Base-by-base conservation (phyloP, 2,329 filamentous ascomycete genomes). In the Colletotrichum brevisporum region DNA sequence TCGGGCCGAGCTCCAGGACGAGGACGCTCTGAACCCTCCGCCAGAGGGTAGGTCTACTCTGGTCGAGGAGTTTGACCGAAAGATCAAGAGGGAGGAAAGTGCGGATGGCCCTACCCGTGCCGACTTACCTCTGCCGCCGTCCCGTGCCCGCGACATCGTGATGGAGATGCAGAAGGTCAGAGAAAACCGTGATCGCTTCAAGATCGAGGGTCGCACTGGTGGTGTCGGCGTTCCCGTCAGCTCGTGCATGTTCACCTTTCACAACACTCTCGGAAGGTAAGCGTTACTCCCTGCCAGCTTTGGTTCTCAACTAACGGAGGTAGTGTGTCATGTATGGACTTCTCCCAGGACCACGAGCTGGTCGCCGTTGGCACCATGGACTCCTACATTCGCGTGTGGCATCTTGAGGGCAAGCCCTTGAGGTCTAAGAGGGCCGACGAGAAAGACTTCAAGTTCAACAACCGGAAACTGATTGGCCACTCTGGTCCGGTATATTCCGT, bases 171-270 rank as follows among this genome's bases (percentile, higher is more conserved):
- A 96, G 76, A 96, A 95, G 78, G 90, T 98, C 10, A 93, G 94
- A 72, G 96, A 99, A 79, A 94, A 97, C 76, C 90, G 96, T 24
- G 95, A 98, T 76, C 89, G 95, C 18, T 97, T 98, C 79, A 92
- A 90, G 77, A 95, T 98, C 66, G 93, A 97, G 69, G 90, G 91
- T 21, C 89, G 92, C 41, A 95, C 93, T 13, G 93, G 94, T 16
- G 95, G 95, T 9, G 88, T 95, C 58, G 94, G 95, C 15, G 90
- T 94, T 63, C 91, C 91, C 27, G 86, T 98, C 69, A 97, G 94
- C 75, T 91, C 97, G 26, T 96, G 94, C 84, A 98, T 98, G 93
- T 98, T 97, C 78, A 99, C 96, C 0, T 97, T 98, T 77, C 96
- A 99, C 84, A 99, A 99, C 80, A 97, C 94, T 0, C 91, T 94